phyloP scores from a whole-genome alignment of 208 protist species.

The Trypanosoma avium region DNA sequence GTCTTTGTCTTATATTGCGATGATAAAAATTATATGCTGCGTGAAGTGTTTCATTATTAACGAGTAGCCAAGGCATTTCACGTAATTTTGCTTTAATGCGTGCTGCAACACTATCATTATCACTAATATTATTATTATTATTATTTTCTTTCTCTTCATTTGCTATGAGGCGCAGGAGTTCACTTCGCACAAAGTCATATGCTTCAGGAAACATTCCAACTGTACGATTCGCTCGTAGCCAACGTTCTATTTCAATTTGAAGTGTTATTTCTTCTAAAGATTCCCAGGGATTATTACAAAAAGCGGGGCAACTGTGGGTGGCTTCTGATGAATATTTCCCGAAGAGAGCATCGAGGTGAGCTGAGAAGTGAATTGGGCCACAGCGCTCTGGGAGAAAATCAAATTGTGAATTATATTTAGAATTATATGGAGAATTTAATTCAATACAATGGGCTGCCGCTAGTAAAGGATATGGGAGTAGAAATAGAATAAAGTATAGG shows the following conservation, averaged over 20 bases:
- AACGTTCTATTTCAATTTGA: conserved; percentile 34
- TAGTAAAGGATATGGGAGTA: too few species aligned
- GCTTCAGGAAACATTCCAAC: conserved; percentile 36
- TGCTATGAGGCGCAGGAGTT: conserved; percentile 21
- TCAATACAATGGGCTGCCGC: too few species aligned
- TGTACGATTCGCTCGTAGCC: conserved; percentile 31
- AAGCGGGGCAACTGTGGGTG: conserved; percentile 8
- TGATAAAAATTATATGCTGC: conserved; percentile 29
- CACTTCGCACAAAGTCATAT: conserved; percentile 22
- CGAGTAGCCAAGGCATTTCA: conserved; percentile 36
- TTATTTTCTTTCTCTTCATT: too few species aligned
- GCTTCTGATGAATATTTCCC: conserved; percentile 1
- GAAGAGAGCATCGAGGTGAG: conserved; percentile 12
- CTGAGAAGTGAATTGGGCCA: too few species aligned
- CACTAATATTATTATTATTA: too few species aligned
- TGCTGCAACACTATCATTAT: too few species aligned
- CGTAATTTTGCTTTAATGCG: conserved; percentile 32
- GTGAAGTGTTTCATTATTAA: conserved; percentile 21
- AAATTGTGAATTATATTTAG: too few species aligned
- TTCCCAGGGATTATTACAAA: conserved; percentile 7
- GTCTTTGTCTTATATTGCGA: conserved; percentile 21
- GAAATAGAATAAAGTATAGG: too few species aligned
- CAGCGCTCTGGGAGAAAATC: too few species aligned
- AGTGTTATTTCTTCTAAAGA: conserved; percentile 12
- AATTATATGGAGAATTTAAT: too few species aligned